Percentiles rank a stretch among this genome's conserved stretches.
These are phyloP conservation scores for Phaeosphaeriaceae sp. DNA, from an alignment of 2,329 filamentous ascomycete genomes.

Conservation along the genomic window DNA sequence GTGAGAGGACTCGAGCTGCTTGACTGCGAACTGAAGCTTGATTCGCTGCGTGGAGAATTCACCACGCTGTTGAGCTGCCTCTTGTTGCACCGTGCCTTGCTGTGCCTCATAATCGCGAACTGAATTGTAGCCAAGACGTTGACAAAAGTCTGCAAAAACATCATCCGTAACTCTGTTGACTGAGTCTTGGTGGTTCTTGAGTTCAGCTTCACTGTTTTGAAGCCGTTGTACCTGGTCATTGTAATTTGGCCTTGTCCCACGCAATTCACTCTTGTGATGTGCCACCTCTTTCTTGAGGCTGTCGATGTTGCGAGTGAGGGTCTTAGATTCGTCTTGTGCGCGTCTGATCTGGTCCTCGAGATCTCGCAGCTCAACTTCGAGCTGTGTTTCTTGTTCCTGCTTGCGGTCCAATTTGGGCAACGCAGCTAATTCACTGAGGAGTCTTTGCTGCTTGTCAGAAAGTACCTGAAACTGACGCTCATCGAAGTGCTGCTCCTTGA, in stretches of 20 bases:
- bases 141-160: slow-evolving; percentile 85
- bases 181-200: slow-evolving; percentile 65
- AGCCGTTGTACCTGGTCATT: slow-evolving; percentile 74
- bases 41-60: slow-evolving; percentile 83
- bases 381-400: slow-evolving; percentile 77
- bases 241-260: slow-evolving; percentile 79
- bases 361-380: slow-evolving; percentile 80
- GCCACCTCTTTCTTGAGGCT: slow-evolving; percentile 85
- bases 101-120: slow-evolving; percentile 94
- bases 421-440: slow-evolving; percentile 77
- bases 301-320: slow-evolving; percentile 80
- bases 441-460: slow-evolving; percentile 75
- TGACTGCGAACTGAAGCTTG: slow-evolving; percentile 66
- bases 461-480: slow-evolving; percentile 88
- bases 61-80: slow-evolving; percentile 84
- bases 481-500: slow-evolving; percentile 82
- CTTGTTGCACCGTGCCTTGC: slow-evolving; percentile 90
- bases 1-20: slow-evolving; percentile 74
- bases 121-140: slow-evolving; percentile 82
- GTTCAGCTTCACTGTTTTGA: slow-evolving; percentile 64
- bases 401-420: slow-evolving; percentile 81
- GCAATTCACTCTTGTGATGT: slow-evolving; percentile 74
- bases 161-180: slow-evolving; percentile 87
- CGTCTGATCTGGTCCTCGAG: slow-evolving; percentile 78
- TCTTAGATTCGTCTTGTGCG: slow-evolving; percentile 76